These are phyloP conservation scores for Pestalotiopsis sp. DNA, from an alignment of 2,329 filamentous ascomycete species.

Conservation along the genomic window DNA sequence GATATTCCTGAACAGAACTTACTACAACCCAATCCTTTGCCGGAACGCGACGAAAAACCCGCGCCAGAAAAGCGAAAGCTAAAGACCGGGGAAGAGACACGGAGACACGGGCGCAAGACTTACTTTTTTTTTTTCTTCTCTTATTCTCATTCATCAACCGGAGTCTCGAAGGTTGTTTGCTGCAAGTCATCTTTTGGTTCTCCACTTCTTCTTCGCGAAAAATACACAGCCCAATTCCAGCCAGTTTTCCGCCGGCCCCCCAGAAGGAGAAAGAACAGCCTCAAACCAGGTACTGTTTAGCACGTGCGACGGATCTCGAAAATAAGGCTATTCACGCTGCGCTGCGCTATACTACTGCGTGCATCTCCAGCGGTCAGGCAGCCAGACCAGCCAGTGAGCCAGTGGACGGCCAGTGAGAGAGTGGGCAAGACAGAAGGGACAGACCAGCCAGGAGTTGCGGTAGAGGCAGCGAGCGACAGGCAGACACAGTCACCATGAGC, in stretches of 20 bases:
- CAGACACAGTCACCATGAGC: background rate
- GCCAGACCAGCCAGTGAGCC: background rate
- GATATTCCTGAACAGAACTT: background rate
- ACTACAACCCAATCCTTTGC: background rate
- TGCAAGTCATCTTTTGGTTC: background rate
- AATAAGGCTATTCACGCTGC: too few relatives aligned
- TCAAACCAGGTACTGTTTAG: background rate
- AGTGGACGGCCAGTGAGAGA: too few relatives aligned
- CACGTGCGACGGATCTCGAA: background rate
- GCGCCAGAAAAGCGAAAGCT: background rate
- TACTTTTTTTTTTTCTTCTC: background rate
- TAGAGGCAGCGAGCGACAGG: background rate
- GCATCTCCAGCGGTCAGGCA: background rate
- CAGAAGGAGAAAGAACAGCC: background rate
- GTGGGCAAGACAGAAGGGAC: too few relatives aligned
- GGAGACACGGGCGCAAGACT: background rate
- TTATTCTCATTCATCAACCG: background rate
- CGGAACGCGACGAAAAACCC: background rate
- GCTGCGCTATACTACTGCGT: too few relatives aligned
- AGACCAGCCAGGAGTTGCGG: too few relatives aligned
- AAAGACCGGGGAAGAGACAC: background rate
- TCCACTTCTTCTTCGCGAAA: background rate
- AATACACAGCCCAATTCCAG: background rate
- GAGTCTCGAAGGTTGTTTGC: background rate
- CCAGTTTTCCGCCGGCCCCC: background rate